phyloP scores from a whole-genome alignment of 768 basidiomycete genomes.

The Boletus tomentosulus region DNA sequence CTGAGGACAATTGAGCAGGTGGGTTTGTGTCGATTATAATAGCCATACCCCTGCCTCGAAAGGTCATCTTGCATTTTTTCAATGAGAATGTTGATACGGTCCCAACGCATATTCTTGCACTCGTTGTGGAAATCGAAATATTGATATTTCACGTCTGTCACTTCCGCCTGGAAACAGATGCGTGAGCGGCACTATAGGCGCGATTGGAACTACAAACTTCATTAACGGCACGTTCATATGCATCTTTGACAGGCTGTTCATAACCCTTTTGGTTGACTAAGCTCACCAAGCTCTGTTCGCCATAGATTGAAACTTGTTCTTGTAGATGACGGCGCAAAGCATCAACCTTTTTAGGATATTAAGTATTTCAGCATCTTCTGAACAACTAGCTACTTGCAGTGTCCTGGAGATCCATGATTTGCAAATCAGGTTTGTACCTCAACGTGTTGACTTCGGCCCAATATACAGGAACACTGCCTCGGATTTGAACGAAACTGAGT shows the following conservation, averaged over 20 bases:
- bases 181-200: neutral
- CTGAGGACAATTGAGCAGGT: constrained; percentile 35
- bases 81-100: constrained; percentile 80
- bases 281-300: constrained; percentile 77
- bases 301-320: constrained; percentile 70
- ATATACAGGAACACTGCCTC: constrained; percentile 91
- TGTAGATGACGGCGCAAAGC: constrained; percentile 72
- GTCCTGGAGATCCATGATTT: constrained; percentile 89
- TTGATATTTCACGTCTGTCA: constrained; percentile 74
- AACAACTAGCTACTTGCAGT: constrained; percentile 52
- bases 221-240: constrained; percentile 75
- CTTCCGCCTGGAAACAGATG: constrained; percentile 42
- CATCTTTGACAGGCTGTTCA: constrained; percentile 93
- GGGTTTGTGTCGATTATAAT: neutral
- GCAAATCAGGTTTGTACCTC: constrained; percentile 93
- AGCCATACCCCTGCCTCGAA: constrained; percentile 55
- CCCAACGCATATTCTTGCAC: constrained; percentile 93
- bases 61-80: constrained; percentile 73
- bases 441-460: constrained; percentile 97
- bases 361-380: neutral
- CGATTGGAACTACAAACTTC: constrained; percentile 40
- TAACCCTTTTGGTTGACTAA: constrained; percentile 91
- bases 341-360: constrained; percentile 45
- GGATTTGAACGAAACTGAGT: constrained; percentile 87
- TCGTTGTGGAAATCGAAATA: constrained; percentile 99